A percentile compares a stretch with the other conserved stretches of the same genome.
Conservation (phyloP, 331 rosid genomes). For the Acacia concinna region DNA sequence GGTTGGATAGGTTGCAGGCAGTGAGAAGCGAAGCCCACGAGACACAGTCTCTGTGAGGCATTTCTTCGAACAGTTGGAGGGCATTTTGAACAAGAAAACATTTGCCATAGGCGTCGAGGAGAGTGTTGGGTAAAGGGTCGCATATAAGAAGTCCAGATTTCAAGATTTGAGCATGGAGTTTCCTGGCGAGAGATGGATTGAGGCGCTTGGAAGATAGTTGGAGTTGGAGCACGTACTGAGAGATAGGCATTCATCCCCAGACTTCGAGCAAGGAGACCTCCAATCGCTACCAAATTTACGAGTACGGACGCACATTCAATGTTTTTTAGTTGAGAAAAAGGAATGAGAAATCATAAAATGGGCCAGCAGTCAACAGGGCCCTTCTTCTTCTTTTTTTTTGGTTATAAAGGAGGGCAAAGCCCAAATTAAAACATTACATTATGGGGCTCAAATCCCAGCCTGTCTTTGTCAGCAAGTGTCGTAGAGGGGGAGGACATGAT, state of each 20-base stretch:
- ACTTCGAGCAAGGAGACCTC: neutral
- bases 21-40: slow-evolving; percentile 77
- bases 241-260: slow-evolving; percentile 43
- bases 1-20: slow-evolving; percentile 62
- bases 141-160: slow-evolving; percentile 48
- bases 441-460: too few species aligned
- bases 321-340: neutral
- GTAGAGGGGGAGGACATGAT: too few species aligned
- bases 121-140: slow-evolving; percentile 61
- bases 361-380: too few species aligned
- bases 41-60: slow-evolving; percentile 54
- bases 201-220: slow-evolving; percentile 51
- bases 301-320: too few species aligned
- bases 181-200: slow-evolving; percentile 35
- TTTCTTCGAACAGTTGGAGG: slow-evolving; percentile 57
- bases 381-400: too few species aligned
- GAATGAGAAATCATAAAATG: neutral
- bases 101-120: slow-evolving; percentile 56
- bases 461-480: too few species aligned
- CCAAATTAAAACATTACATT: too few species aligned
- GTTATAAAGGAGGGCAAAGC: too few species aligned
- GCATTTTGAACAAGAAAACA: slow-evolving; percentile 58
- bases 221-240: slow-evolving; percentile 43
- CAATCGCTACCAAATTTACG: neutral
- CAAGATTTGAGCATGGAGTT: slow-evolving; percentile 59